Percentiles rank a stretch among this genome's conserved stretches.
Conservation (phyloP, 1,284 basidiomycete species). For the Heterobasidion parviporum region DNA sequence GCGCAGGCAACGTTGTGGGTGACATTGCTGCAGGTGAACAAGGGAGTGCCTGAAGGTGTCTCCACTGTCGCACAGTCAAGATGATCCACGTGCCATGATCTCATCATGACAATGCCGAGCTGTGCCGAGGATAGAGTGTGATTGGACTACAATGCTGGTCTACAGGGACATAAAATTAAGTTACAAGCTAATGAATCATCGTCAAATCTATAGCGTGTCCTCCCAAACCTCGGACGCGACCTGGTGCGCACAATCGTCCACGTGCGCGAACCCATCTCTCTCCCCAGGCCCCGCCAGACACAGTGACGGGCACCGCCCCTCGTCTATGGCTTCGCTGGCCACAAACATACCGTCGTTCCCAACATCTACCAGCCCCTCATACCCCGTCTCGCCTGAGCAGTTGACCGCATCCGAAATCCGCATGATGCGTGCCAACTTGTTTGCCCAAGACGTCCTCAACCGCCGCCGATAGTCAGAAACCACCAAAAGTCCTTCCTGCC, state of each 20-base stretch:
- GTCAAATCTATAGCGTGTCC: constrained; percentile 17
- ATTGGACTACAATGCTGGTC: too few species aligned
- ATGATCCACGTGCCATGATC: neutral
- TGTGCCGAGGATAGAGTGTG: too few species aligned
- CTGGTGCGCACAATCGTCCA: constrained; percentile 21
- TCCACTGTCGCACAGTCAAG: too few species aligned
- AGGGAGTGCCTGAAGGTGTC: too few species aligned
- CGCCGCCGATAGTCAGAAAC: constrained; percentile 33
- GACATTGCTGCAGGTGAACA: neutral
- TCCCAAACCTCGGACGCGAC: constrained; percentile 20
- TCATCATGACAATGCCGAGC: neutral
- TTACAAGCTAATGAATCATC: too few species aligned
- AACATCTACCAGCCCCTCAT: constrained; percentile 40
- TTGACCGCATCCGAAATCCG: constrained; percentile 20
- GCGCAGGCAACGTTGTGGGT: neutral
- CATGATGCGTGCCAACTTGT: constrained; percentile 34
- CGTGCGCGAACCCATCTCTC: constrained; percentile 14
- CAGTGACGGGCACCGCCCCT: constrained; percentile 28
- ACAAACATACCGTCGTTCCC: constrained; percentile 18
- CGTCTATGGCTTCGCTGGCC: constrained; percentile 1
- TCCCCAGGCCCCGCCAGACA: constrained; percentile 35
- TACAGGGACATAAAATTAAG: too few species aligned
- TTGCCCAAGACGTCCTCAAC: constrained; percentile 23
- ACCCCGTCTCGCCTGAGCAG: constrained; percentile 25
- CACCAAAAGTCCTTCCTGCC: constrained; percentile 42